Percentiles rank a stretch among this genome's conserved stretches.
phyloP scores from a whole-genome alignment of 805 yeast species.

The Lachancea nothofagi region DNA sequence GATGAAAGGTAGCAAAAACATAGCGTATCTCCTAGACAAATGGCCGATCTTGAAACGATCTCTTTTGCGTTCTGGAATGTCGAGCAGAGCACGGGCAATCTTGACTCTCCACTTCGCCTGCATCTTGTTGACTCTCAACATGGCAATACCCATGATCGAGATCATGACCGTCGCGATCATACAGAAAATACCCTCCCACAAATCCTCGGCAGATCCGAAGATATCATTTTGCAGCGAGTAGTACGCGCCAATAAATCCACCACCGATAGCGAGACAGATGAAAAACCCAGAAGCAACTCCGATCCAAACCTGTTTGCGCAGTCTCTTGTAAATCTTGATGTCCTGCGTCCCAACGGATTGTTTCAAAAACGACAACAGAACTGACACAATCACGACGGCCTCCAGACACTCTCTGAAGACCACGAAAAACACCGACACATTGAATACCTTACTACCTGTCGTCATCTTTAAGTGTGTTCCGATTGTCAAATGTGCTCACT shows the following conservation, averaged over 20 bases:
- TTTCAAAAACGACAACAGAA: conserved; percentile 82
- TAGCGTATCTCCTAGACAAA: conserved; percentile 66
- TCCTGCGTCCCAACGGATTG: conserved; percentile 68
- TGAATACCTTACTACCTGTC: conserved; percentile 37
- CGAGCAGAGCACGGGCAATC: conserved; percentile 77
- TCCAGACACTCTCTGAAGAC: conserved; percentile 92
- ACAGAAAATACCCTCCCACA: conserved; percentile 97
- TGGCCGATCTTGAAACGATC: conserved; percentile 52
- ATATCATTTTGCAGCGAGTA: conserved; percentile 75
- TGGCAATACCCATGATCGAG: conserved; percentile 91
- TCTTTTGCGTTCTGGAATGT: conserved; percentile 44
- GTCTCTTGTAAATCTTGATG: conserved; percentile 48
- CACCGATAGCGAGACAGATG: conserved; percentile 79
- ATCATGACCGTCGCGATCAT: conserved; percentile 85
- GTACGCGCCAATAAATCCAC: conserved; percentile 91
- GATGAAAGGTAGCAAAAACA: conserved; percentile 85
- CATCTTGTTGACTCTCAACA: conserved; percentile 94
- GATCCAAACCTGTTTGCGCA: conserved; percentile 78
- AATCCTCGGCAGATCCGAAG: conserved; percentile 82
- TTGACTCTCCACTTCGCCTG: conserved; percentile 95
- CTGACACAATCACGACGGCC: conserved; percentile 88
- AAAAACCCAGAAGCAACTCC: conserved; percentile 73
- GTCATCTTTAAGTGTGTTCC: conserved; percentile 1
- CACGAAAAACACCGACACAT: conserved; percentile 68
- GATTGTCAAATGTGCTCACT: background rate